Conservation (phyloP, 140 eudicot species). For the Cichorium intybus region DNA sequence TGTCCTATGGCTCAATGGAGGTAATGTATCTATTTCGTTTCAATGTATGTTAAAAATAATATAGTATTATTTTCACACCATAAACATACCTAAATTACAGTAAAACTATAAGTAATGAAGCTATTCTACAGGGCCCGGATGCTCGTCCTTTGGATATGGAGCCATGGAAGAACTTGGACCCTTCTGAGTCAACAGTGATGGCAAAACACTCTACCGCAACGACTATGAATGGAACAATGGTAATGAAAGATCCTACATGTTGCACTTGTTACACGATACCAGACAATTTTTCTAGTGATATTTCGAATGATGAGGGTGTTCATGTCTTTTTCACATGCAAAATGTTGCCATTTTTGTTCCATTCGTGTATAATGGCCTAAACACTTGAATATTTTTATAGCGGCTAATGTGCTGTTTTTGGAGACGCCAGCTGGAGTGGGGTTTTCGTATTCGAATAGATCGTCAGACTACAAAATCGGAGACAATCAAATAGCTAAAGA, state of each 20-base stretch:
- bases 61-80: neutral
- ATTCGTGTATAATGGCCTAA: neutral
- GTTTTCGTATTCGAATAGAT: conserved; percentile 58
- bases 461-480: conserved; percentile 42
- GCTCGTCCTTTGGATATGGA: conserved; percentile 67
- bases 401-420: conserved; percentile 61
- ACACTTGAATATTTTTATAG: conserved; percentile 24
- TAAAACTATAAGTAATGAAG: neutral
- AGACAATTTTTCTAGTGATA: too few relatives aligned
- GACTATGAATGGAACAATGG: conserved; percentile 61
- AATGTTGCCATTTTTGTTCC: too few relatives aligned
- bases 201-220: conserved; percentile 49
- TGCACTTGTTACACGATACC: too few relatives aligned
- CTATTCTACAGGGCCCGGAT: conserved; percentile 59
- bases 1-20: conserved; percentile 51
- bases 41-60: too few relatives aligned
- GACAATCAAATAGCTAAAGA: conserved; percentile 52
- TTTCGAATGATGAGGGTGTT: too few relatives aligned
- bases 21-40: conserved; percentile 15
- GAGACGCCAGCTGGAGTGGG: conserved; percentile 81
- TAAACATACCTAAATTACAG: too few relatives aligned
- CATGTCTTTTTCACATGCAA: too few relatives aligned
- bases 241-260: too few relatives aligned
- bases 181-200: conserved; percentile 57
- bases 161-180: conserved; percentile 70